Conservation (phyloP, 345 rosid genomes). For the Eucalyptus tenuipes region DNA sequence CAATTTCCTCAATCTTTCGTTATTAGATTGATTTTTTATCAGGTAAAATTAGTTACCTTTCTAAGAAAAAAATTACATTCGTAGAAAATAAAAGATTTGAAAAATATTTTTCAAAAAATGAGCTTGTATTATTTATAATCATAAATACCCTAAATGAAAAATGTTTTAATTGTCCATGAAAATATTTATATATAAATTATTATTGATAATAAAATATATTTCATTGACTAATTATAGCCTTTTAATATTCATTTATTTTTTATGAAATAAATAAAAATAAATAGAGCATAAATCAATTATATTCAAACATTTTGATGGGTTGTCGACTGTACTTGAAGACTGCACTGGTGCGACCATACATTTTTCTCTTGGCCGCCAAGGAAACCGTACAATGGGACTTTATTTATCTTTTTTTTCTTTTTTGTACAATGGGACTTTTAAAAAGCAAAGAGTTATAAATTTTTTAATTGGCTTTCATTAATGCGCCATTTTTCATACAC, state of each 20-base stretch:
- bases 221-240: too few relatives aligned
- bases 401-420: too few relatives aligned
- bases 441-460: background rate
- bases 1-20: background rate
- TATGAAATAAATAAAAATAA: too few relatives aligned
- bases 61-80: background rate
- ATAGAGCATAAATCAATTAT: background rate
- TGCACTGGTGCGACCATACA: background rate
- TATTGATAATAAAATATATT: background rate
- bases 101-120: background rate
- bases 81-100: background rate
- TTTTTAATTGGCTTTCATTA: background rate
- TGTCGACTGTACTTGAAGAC: background rate
- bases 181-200: too few relatives aligned
- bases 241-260: too few relatives aligned
- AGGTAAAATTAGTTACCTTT: background rate
- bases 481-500: fast-evolving
- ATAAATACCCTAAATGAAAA: too few relatives aligned
- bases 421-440: background rate
- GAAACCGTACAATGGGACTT: background rate
- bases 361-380: background rate
- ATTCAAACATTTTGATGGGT: background rate
- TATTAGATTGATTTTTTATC: background rate
- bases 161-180: background rate
- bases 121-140: background rate